Conservation (phyloP, 1,284 basidiomycete genomes). For the Papiliotrema laurentii region DNA sequence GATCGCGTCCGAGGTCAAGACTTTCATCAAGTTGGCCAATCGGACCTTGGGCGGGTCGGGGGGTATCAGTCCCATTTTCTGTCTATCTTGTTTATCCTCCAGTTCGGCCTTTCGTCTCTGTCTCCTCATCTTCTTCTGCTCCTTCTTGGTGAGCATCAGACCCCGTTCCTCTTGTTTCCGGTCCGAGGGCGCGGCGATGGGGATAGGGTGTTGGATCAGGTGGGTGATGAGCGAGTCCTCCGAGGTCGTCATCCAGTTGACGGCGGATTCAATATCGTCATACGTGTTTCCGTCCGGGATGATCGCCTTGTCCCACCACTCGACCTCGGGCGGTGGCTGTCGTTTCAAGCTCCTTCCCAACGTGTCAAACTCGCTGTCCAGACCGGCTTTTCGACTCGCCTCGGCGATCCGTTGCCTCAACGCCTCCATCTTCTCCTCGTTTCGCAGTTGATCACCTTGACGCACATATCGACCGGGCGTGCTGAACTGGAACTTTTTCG, state of each 20-base stretch:
- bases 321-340: conserved; percentile 76
- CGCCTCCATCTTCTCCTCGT: conserved; percentile 78
- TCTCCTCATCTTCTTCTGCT: conserved; percentile 95
- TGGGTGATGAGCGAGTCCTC: conserved; percentile 75
- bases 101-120: conserved; percentile 81
- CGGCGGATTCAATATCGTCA: conserved; percentile 57
- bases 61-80: conserved; percentile 92
- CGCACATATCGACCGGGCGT: conserved; percentile 85
- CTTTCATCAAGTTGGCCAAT: conserved; percentile 94
- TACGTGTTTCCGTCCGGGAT: conserved; percentile 70
- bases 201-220: conserved; percentile 95
- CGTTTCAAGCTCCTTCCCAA: conserved; percentile 82
- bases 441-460: conserved; percentile 75
- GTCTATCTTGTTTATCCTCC: conserved; percentile 90
- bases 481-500: conserved; percentile 72
- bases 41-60: conserved; percentile 98
- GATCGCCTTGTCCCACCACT: conserved; percentile 97
- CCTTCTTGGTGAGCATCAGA: conserved; percentile 86
- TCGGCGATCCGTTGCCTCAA: conserved; percentile 90
- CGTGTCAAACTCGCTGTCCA: conserved; percentile 86
- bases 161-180: conserved; percentile 70
- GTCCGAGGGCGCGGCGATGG: conserved; percentile 84
- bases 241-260: conserved; percentile 57
- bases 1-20: conserved; percentile 91
- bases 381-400: conserved; percentile 82